Base-by-base conservation (phyloP, 495 filamentous ascomycete species). In the Trichoderma erinaceum region DNA sequence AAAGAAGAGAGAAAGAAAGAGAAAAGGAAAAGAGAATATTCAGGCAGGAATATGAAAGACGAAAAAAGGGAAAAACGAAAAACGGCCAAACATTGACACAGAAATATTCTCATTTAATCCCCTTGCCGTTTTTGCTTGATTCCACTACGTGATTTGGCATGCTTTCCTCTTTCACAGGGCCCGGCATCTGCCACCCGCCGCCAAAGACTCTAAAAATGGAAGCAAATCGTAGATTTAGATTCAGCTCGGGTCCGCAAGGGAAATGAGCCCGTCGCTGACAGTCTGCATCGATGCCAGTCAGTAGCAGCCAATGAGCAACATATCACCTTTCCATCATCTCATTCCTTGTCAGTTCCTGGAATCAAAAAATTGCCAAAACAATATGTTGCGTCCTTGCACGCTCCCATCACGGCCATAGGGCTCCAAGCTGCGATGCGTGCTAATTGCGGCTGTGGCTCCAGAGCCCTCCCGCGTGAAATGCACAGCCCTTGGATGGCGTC, bases 401-500 rank as follows among this genome's bases (percentile, higher is more conserved):
- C n/a, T 4, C 10, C 21, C 50, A 21, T 56, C 50, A 46, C 25
- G n/a, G 16, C n/a, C 21, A 6, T 56, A 23, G 44, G 44, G 44
- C 44, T 48, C 15, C 44, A 4, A n/a, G 4, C 12, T 6, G n/a
- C 13, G n/a, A 48, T n/a, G 44, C n/a, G n/a, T 38, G 35, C 35
- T 48, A 56, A 61, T 32, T 61, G 56, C 27, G 56, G 56, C 56
- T 29, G 56, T 61, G 56, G 25, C 16, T 3, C 56, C 50, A 25
- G 27, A 32, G 32, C 11, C 21, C 16, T 11, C 50, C n/a, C 50
- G 50, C 50, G 15, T 48, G 44, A 25, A 25, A 25, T 61, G 56
- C 56, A 61, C 56, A 61, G 56, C 56, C 56, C n/a, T 61, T 32
- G 56, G 4, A 29, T 29, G 56, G 56, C 56, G 25, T 21, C 56